A percentile compares a stretch with the other conserved stretches of the same genome.
phyloP scores from a whole-genome alignment of 2,329 filamentous ascomycete species.

The Paecilomyces sp. region DNA sequence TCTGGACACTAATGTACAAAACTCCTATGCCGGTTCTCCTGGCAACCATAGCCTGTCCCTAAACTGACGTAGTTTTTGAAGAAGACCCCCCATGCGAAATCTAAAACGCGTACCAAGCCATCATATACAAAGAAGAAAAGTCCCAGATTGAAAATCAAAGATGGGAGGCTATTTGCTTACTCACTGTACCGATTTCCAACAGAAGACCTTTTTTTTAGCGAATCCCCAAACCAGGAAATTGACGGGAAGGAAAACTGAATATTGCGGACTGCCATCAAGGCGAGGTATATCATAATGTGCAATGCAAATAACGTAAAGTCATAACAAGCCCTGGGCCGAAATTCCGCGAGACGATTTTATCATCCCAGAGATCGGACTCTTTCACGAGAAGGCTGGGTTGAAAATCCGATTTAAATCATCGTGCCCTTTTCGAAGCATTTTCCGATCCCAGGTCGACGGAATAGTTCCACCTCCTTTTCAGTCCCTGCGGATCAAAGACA shows the following conservation, averaged over 20 bases:
- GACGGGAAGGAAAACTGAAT: background rate
- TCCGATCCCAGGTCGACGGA: conserved; percentile 24
- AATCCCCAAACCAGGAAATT: background rate
- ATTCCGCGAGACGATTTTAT: background rate
- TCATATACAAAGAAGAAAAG: background rate
- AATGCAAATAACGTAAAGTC: background rate
- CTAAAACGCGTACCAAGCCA: background rate
- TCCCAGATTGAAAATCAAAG: background rate
- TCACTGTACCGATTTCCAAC: background rate
- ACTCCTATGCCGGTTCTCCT: background rate
- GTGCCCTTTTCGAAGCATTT: conserved; percentile 24
- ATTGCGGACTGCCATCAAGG: background rate
- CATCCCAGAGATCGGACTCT: background rate
- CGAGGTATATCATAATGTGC: background rate
- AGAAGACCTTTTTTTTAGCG: background rate
- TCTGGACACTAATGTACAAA: background rate
- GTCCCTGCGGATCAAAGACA: conserved; percentile 38
- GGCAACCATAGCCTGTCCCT: background rate
- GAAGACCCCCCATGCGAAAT: background rate
- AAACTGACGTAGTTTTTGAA: background rate
- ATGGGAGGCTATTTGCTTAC: background rate
- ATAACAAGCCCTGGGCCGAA: background rate
- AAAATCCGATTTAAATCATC: conserved; percentile 15
- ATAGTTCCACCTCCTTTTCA: conserved; percentile 39
- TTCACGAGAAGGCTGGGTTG: background rate